These are phyloP conservation scores for Claviceps sp. DNA, from an alignment of 2,329 filamentous ascomycete genomes.

Conservation along the genomic window DNA sequence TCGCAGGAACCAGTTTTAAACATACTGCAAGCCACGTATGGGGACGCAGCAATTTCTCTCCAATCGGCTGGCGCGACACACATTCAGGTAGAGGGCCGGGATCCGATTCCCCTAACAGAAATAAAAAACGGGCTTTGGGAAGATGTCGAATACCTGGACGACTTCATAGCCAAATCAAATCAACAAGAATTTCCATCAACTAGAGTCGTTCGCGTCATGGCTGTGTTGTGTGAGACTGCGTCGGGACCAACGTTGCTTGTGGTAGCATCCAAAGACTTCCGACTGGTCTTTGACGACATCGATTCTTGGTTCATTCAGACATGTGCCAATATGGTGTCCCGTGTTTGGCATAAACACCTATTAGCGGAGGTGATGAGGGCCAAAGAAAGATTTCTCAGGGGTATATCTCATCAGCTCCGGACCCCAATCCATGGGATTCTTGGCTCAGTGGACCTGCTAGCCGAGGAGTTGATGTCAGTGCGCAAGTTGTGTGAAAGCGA, in stretches of 20 bases:
- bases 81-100: slow-evolving; percentile 12
- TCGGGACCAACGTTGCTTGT: slow-evolving; percentile 20
- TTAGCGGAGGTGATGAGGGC: slow-evolving; percentile 27
- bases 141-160: slow-evolving; percentile 25
- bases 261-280: slow-evolving; percentile 27
- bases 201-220: slow-evolving; percentile 23
- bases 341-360: slow-evolving; percentile 23
- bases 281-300: slow-evolving; percentile 30
- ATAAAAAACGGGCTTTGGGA: slow-evolving; percentile 30
- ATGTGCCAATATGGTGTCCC: slow-evolving; percentile 24
- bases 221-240: slow-evolving; percentile 20
- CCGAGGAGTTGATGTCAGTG: slow-evolving; percentile 19
- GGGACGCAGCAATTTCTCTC: not conserved
- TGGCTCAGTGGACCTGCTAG: slow-evolving; percentile 23
- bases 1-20: not conserved
- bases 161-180: slow-evolving; percentile 23
- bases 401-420: slow-evolving; percentile 29
- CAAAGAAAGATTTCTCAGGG: slow-evolving; percentile 30
- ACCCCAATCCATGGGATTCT: slow-evolving; percentile 35
- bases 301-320: slow-evolving; percentile 30
- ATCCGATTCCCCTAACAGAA: slow-evolving; percentile 14
- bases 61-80: slow-evolving; percentile 7
- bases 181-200: slow-evolving; percentile 16
- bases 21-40: not conserved
- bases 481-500: not conserved